Base-by-base conservation (phyloP, 2,329 filamentous ascomycete species). In the Penicillium capsulatum region DNA sequence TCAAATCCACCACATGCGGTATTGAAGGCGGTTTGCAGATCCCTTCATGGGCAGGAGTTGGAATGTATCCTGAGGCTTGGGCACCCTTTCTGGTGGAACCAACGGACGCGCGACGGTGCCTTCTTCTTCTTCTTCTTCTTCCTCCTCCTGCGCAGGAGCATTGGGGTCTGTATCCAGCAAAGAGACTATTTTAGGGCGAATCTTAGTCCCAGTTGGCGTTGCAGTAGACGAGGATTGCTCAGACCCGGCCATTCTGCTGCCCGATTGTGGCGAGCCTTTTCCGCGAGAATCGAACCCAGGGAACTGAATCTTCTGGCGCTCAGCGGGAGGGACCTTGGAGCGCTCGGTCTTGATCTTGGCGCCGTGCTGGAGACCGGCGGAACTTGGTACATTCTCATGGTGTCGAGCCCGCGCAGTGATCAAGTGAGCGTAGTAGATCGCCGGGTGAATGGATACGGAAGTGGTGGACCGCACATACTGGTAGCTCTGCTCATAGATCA, bases 401-500 rank as follows among this genome's bases (percentile, higher is more conserved):
- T 81, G 73, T 38, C 81, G 81, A 14, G 86, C 88, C 34, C 92
- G 86, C 42, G 81, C 80, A 7, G 88, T 84, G 22, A 90, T 89
- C 48, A 98, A 68, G 65, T 98, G 92, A 0, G 94, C 89, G 54
- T 98, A 98, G 74, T 98, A 98, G 0, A 97, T 84, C 0, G 92
- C 89, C 0, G 92, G 92, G 50, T 77, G 67, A 62, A 50, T 45
- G 0, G 90, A 96, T 0, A 98, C 90, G 0, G 92, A 88, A 0
- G 91, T 97, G 0, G 90, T 97, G 0, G 90, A 92, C 11, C 92
- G 81, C 39, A 84, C 83, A 58, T 95, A 98, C 40, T 94, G 88
- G 65, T 95, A 98, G 31, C 84, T 94, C 48, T 96, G 89, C 51
- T 95, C 84, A 55, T 97, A 97, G 15, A 97, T 84, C 77, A 97